Conservation (phyloP, 768 basidiomycete species). For the Rhizopogon vesiculosus region DNA sequence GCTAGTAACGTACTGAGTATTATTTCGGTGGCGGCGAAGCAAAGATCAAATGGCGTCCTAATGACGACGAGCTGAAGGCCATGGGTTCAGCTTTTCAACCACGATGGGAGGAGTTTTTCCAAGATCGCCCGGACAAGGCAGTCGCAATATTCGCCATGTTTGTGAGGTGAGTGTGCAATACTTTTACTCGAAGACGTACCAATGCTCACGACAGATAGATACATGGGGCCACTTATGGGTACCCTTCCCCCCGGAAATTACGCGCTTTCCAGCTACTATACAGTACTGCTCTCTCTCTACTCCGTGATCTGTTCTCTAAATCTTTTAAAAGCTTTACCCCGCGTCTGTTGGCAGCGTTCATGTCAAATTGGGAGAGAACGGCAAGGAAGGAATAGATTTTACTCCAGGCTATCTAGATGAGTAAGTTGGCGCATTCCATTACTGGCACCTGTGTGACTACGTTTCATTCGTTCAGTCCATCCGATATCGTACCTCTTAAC, state of each 20-base stretch:
- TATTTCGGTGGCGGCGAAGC: conserved; percentile 43
- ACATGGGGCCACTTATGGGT: neutral
- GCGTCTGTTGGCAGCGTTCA: conserved; percentile 43
- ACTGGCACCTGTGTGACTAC: neutral
- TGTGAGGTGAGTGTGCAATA: conserved; percentile 28
- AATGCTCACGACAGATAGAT: neutral
- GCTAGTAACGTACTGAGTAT: neutral
- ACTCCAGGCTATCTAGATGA: conserved; percentile 41
- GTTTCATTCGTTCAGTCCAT: conserved; percentile 8
- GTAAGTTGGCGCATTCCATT: conserved; percentile 22
- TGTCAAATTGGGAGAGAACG: conserved; percentile 37
- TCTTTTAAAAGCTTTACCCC: conserved; percentile 32
- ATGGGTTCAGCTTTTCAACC: conserved; percentile 43
- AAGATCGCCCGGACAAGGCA: conserved; percentile 49
- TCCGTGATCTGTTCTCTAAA: neutral
- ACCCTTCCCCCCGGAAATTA: conserved; percentile 9
- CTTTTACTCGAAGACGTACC: neutral
- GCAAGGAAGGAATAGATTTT: conserved; percentile 36
- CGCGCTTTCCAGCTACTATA: conserved; percentile 20
- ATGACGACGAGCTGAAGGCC: conserved; percentile 39
- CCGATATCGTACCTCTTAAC: conserved; percentile 21
- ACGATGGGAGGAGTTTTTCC: conserved; percentile 48
- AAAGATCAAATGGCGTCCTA: conserved; percentile 54
- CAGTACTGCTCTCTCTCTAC: conserved; percentile 15
- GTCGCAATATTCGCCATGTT: conserved; percentile 40